Conservation (phyloP, 1,284 basidiomycete species). For the Irpex lacteus region DNA sequence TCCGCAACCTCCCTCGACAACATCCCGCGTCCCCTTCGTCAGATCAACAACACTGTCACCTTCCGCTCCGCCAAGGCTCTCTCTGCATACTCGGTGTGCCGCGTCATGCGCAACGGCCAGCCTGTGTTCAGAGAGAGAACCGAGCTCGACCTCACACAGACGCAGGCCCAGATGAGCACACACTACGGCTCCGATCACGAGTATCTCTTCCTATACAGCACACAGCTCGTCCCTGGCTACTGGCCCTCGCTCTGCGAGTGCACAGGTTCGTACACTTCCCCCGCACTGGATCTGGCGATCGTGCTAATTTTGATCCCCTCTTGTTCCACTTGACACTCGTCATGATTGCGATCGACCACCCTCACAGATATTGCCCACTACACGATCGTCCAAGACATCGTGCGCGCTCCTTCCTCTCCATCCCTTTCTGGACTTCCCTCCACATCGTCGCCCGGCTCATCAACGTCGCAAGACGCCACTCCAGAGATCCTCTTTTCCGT, state of each 20-base stretch:
- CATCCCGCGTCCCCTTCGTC: slow-evolving; percentile 48
- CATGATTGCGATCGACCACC: background rate
- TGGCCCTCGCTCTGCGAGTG: slow-evolving; percentile 56
- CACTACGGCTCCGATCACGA: slow-evolving; percentile 33
- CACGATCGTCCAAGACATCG: slow-evolving; percentile 54
- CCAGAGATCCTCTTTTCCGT: slow-evolving; percentile 2
- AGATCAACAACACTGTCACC: slow-evolving; percentile 65
- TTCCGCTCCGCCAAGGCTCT: slow-evolving; percentile 49
- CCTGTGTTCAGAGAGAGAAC: slow-evolving; percentile 51
- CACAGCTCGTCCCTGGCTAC: slow-evolving; percentile 55
- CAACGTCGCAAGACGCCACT: slow-evolving; percentile 17
- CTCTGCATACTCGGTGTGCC: slow-evolving; percentile 51
- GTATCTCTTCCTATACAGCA: slow-evolving; percentile 50
- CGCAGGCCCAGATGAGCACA: slow-evolving; percentile 23
- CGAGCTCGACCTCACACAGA: slow-evolving; percentile 33
- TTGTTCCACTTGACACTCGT: background rate
- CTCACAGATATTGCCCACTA: slow-evolving; percentile 55
- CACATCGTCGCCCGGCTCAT: background rate
- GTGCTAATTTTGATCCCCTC: slow-evolving; percentile 1
- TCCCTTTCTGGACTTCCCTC: slow-evolving; percentile 18
- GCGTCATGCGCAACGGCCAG: slow-evolving; percentile 44
- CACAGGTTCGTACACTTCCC: slow-evolving; percentile 38
- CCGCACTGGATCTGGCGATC: background rate
- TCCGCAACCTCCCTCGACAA: slow-evolving; percentile 13
- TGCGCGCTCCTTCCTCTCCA: slow-evolving; percentile 25